Conservation (phyloP, 768 basidiomycete genomes). For the Termitomyces sp. region DNA sequence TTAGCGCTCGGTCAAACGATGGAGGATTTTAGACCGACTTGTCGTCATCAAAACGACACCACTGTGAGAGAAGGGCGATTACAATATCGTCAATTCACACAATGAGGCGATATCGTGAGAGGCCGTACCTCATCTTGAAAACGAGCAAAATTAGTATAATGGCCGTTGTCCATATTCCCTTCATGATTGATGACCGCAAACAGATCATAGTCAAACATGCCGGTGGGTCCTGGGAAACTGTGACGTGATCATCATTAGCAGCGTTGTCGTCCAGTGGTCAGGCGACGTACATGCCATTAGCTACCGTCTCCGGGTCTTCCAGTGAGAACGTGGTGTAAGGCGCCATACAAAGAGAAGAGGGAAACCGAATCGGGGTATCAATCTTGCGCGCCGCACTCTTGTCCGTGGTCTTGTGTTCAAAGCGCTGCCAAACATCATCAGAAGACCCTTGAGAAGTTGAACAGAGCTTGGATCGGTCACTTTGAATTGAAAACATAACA, state of each 20-base stretch:
- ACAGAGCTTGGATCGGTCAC: slow-evolving; percentile 29
- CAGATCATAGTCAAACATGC: slow-evolving; percentile 85
- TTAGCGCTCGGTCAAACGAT: slow-evolving; percentile 6
- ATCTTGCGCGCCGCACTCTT: slow-evolving; percentile 80
- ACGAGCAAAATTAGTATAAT: slow-evolving; percentile 86
- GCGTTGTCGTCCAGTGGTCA: neutral
- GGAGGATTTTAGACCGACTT: slow-evolving; percentile 43
- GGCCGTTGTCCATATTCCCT: slow-evolving; percentile 91
- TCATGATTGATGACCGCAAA: slow-evolving; percentile 95
- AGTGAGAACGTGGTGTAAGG: slow-evolving; percentile 72
- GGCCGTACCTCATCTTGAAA: slow-evolving; percentile 77
- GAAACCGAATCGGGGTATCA: slow-evolving; percentile 78
- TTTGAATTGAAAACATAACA: slow-evolving; percentile 94
- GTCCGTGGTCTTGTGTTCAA: slow-evolving; percentile 80
- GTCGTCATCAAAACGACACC: slow-evolving; percentile 95
- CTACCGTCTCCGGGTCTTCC: slow-evolving; percentile 47
- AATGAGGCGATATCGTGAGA: neutral
- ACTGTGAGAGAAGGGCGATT: slow-evolving; percentile 38
- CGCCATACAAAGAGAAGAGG: slow-evolving; percentile 82
- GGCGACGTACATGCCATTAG: slow-evolving; percentile 24
- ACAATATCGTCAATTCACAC: neutral
- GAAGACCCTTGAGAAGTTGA: neutral
- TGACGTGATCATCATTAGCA: neutral
- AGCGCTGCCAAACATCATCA: slow-evolving; percentile 53
- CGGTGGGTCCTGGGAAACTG: slow-evolving; percentile 53